Evolutionary conservation across 257 asterid species (phyloP).

Genomic region (Solanum sparsipilum): DNA sequence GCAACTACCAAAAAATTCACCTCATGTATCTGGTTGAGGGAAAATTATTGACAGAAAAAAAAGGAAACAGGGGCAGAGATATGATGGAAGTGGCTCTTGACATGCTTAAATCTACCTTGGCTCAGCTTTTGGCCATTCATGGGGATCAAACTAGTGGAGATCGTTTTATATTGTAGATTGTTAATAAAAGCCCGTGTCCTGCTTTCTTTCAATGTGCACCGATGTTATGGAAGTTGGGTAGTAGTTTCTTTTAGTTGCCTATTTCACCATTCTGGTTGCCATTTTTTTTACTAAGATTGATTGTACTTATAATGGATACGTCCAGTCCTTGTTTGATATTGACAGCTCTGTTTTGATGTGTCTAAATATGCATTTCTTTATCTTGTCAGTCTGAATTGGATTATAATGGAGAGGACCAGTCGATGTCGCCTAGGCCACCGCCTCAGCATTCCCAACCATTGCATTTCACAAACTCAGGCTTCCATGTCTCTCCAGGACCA

Average conservation of each 20-base stretch:
- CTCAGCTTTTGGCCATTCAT: neutral
- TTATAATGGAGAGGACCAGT: slow-evolving; percentile 29
- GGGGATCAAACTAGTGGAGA: neutral
- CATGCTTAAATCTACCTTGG: neutral
- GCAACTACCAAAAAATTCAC: neutral
- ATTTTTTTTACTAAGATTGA: neutral
- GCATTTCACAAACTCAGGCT: slow-evolving; percentile 19
- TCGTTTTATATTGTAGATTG: neutral
- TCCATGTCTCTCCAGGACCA: slow-evolving; percentile 17
- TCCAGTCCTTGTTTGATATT: neutral
- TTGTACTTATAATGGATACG: neutral
- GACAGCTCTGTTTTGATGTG: neutral
- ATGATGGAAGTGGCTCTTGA: neutral
- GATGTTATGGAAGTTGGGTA: neutral
- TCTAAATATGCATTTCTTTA: neutral
- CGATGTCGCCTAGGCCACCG: slow-evolving; percentile 36
- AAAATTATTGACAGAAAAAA: neutral
- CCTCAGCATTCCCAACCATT: slow-evolving; percentile 17
- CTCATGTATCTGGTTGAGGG: neutral
- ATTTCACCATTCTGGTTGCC: neutral
- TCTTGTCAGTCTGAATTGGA: slow-evolving; percentile 29
- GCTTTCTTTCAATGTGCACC: neutral
- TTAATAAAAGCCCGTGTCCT: neutral
- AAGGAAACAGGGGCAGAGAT: neutral
- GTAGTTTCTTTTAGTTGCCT: neutral